Percentiles rank a stretch among this genome's conserved stretches.
Conservation (phyloP, 2,329 filamentous ascomycete species). For the Cladobotryum mycophilum region DNA sequence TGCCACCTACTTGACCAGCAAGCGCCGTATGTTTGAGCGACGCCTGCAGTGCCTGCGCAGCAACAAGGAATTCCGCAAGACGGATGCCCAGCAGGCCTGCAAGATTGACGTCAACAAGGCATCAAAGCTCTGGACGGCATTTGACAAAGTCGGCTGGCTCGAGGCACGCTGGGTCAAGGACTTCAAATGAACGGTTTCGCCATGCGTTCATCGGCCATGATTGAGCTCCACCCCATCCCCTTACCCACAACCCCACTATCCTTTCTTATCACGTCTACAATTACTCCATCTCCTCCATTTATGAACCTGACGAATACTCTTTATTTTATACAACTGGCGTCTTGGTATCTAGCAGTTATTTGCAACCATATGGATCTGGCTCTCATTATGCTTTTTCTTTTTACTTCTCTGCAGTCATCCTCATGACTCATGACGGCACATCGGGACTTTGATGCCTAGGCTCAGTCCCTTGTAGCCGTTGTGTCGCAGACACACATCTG, state of each 20-base stretch:
- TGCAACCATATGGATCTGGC: too few species aligned
- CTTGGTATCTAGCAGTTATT: too few species aligned
- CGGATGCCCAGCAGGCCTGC: slow-evolving; percentile 91
- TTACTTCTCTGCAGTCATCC: too few species aligned
- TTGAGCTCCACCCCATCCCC: not conserved
- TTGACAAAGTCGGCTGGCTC: slow-evolving; percentile 82
- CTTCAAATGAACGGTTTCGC: slow-evolving; percentile 22
- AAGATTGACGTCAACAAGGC: slow-evolving; percentile 98
- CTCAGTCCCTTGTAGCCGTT: too few species aligned
- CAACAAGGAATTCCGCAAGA: slow-evolving; percentile 86
- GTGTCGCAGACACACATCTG: not conserved
- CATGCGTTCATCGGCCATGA: not conserved
- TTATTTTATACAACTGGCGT: too few species aligned
- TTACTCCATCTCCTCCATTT: too few species aligned
- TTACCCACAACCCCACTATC: not conserved
- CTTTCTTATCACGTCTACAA: too few species aligned
- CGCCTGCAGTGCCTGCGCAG: slow-evolving; percentile 61
- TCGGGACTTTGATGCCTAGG: too few species aligned
- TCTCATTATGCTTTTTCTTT: too few species aligned
- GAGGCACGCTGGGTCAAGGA: slow-evolving; percentile 41
- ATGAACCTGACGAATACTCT: too few species aligned
- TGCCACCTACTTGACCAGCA: slow-evolving; percentile 85
- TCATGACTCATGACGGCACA: too few species aligned
- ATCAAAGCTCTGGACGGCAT: slow-evolving; percentile 85
- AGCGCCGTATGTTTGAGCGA: slow-evolving; percentile 81